Evolutionary conservation across 306 rosid genomes (phyloP).

Genomic region (Alnus glutinosa): DNA sequence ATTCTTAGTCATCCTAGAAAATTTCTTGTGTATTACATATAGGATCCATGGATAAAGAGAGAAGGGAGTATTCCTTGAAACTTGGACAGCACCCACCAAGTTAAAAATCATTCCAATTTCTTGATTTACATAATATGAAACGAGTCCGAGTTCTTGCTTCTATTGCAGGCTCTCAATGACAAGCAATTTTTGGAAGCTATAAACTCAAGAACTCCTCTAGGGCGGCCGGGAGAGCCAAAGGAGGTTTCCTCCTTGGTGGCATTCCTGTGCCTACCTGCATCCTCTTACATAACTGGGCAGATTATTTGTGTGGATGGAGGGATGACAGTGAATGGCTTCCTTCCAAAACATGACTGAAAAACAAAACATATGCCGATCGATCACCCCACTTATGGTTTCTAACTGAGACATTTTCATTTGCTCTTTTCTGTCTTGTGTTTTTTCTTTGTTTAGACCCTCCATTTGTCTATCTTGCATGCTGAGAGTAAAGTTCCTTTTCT

Average conservation of each 20-base stretch:
- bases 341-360: neutral
- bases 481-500: no score
- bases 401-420: neutral
- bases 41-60: no score
- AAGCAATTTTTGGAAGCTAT: neutral
- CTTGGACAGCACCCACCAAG: neutral
- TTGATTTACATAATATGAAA: neutral
- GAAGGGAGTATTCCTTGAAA: neutral
- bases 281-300: slow-evolving; percentile 3
- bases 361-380: neutral
- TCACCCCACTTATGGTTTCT: neutral
- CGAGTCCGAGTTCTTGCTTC: neutral
- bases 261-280: neutral
- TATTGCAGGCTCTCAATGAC: neutral
- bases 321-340: neutral
- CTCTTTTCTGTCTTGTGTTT: neutral
- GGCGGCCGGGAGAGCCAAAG: neutral
- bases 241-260: slow-evolving; percentile 6
- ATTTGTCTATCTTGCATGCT: no score
- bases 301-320: neutral
- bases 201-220: neutral
- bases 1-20: no score
- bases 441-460: neutral
- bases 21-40: no score
- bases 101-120: neutral